A percentile compares a stretch with the other conserved stretches of the same genome.
Conservation (phyloP, 2,329 filamentous ascomycete genomes). For the Curvularia sp. region DNA sequence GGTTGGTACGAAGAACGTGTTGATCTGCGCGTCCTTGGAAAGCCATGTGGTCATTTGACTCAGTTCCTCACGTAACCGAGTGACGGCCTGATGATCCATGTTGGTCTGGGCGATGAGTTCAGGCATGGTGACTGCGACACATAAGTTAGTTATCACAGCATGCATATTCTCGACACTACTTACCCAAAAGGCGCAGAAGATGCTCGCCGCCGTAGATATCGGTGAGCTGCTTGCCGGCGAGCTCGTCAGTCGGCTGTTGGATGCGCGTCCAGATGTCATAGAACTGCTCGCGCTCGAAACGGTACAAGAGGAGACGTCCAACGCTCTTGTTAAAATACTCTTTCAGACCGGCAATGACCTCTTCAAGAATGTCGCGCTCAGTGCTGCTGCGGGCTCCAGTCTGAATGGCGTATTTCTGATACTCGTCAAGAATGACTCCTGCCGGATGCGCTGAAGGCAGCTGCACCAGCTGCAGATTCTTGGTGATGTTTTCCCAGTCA, state of each 20-base stretch:
- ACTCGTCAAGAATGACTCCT: slow-evolving; percentile 79
- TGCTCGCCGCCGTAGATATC: slow-evolving; percentile 96
- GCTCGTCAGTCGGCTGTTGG: slow-evolving; percentile 65
- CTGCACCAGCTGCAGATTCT: slow-evolving; percentile 87
- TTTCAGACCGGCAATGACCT: slow-evolving; percentile 82
- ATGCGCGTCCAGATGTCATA: slow-evolving; percentile 76
- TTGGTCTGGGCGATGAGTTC: slow-evolving; percentile 97
- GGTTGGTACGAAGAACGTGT: slow-evolving; percentile 76
- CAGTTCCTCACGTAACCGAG: slow-evolving; percentile 86
- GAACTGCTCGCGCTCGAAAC: slow-evolving; percentile 91
- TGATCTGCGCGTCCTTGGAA: slow-evolving; percentile 68
- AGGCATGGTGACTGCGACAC: slow-evolving; percentile 75
- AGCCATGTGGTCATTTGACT: slow-evolving; percentile 87
- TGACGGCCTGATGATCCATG: slow-evolving; percentile 92
- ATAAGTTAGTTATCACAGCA: slow-evolving; percentile 1
- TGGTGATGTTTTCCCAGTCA: slow-evolving; percentile 98
- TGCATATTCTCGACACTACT: slow-evolving; percentile 33
- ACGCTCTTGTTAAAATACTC: slow-evolving; percentile 95
- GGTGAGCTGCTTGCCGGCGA: slow-evolving; percentile 72
- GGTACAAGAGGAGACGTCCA: slow-evolving; percentile 88
- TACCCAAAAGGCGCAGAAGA: slow-evolving; percentile 86
- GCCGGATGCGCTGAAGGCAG: slow-evolving; percentile 81
- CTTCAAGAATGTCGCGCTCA: slow-evolving; percentile 85
- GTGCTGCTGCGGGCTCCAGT: slow-evolving; percentile 64
- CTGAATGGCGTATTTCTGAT: slow-evolving; percentile 75